Percentiles rank a stretch among this genome's conserved stretches.
Evolutionary conservation across 2,329 filamentous ascomycete genomes (phyloP).

Genomic region (Ceratocystis eucalypticola): DNA sequence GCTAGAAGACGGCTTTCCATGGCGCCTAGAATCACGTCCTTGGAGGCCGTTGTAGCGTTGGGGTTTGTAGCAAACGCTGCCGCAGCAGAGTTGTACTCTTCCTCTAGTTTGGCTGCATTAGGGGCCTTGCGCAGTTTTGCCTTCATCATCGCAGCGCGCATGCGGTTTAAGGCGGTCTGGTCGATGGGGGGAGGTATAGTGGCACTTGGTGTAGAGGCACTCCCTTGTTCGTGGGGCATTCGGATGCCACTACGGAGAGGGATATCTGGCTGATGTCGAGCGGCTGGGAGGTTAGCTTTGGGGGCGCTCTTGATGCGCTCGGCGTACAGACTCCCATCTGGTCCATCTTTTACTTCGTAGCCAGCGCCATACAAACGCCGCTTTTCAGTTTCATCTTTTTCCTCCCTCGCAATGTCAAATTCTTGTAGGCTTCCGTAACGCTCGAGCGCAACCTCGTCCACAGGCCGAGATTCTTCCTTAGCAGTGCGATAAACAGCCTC

Average conservation of each 20-base stretch:
- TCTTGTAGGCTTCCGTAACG: slow-evolving; percentile 67
- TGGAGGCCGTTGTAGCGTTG: slow-evolving; percentile 45
- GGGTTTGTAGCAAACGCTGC: slow-evolving; percentile 36
- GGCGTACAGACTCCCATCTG: slow-evolving; percentile 71
- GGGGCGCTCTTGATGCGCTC: slow-evolving; percentile 47
- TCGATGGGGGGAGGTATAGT: slow-evolving; percentile 41
- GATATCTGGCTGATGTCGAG: slow-evolving; percentile 3
- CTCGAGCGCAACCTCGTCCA: slow-evolving; percentile 74
- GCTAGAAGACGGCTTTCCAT: slow-evolving; percentile 87
- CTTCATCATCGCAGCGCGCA: slow-evolving; percentile 92
- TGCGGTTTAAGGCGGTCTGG: slow-evolving; percentile 68
- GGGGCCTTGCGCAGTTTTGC: slow-evolving; percentile 71
- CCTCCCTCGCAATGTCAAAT: slow-evolving; percentile 88
- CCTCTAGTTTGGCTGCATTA: slow-evolving; percentile 63
- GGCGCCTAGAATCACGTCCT: slow-evolving; percentile 58
- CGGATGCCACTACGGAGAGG: slow-evolving; percentile 14
- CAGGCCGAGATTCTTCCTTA: slow-evolving; percentile 53
- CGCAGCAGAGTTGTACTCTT: slow-evolving; percentile 67
- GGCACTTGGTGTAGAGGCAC: slow-evolving; percentile 20
- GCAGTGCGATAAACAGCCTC: slow-evolving; percentile 71
- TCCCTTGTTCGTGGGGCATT: slow-evolving; percentile 3
- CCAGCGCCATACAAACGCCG: slow-evolving; percentile 70
- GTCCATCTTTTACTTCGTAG: slow-evolving; percentile 74
- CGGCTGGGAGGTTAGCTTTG: neutral
- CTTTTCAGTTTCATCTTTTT: slow-evolving; percentile 79